Base-by-base conservation (phyloP, 2,329 filamentous ascomycete genomes). In the Nigrospora osmanthi region DNA sequence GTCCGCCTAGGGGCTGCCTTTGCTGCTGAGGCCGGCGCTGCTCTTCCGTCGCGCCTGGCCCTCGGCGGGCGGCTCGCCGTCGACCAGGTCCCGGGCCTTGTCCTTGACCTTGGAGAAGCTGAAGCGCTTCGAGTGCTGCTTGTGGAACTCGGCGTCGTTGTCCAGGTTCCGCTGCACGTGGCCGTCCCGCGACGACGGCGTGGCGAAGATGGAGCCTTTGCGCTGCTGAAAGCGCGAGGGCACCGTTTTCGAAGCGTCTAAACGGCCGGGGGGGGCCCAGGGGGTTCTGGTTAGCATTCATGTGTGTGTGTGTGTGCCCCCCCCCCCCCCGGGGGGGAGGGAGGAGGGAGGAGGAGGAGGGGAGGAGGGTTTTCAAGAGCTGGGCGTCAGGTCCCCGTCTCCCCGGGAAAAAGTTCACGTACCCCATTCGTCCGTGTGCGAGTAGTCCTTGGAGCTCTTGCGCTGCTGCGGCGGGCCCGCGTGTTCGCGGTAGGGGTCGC, bases 191-290 rank as follows among this genome's bases (percentile, higher is more conserved):
- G 78, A 82, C 54, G 69, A 69, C 3, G 78, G 81, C 10, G 82
- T 85, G 39, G 80, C 77, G 59, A 80, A 83, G 62, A 85, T 82
- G 58, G 78, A 83, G 45, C 81, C 81, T 63, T 82, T 80, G 57
- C 78, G 76, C 65, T 83, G 83, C 63, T 85, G 81, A 66, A 86
- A 85, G 39, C 78, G 78, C 50, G 75, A 81, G 11, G 81, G 81
- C 2, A 78, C 78, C 0, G 83, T 80, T 63, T 85, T 85, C 53
- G 76, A 73, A 4, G 81, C 81, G 62, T 85, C 81, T 80, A 40
- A 48, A 33, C 11, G 14, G 38, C 30, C 13, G 15, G 38, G 46
- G 39, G 44, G 15, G 36, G 38, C 16, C n/a, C n/a, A n/a, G 35
- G 35, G 35, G 13, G 12, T 16, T 32, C 9, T 14, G 28, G 38